Conservation (phyloP, 768 basidiomycete genomes). For the Coprinellus micaceus region DNA sequence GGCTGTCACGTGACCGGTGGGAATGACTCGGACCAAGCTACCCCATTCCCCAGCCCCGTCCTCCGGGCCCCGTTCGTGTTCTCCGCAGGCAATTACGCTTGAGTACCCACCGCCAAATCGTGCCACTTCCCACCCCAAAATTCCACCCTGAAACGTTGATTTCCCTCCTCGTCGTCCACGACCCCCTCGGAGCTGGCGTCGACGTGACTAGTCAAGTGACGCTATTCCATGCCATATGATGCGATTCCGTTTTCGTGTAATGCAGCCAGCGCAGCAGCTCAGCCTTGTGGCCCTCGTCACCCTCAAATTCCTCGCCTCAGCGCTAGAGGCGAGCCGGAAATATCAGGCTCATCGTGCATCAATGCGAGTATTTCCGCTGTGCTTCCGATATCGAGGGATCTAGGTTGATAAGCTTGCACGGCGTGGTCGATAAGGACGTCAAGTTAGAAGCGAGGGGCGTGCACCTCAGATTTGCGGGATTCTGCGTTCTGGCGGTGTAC, state of each 20-base stretch:
- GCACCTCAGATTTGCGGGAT: neutral
- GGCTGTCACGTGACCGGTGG: slow-evolving; percentile 5
- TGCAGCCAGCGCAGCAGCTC: neutral
- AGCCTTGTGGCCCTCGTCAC: too few relatives aligned
- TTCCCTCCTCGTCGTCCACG: neutral
- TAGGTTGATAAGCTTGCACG: neutral
- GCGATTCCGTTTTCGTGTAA: neutral
- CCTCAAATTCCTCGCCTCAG: neutral
- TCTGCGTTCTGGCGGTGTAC: neutral
- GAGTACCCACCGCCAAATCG: neutral
- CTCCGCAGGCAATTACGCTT: neutral
- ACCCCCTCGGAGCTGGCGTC: neutral
- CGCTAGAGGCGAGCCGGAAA: neutral
- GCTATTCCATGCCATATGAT: too few relatives aligned
- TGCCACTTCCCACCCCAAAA: neutral
- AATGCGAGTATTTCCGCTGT: neutral
- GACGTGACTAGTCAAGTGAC: too few relatives aligned
- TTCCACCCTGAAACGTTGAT: neutral
- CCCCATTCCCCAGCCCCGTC: neutral
- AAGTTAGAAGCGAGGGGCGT: too few relatives aligned
- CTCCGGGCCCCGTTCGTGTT: too few relatives aligned
- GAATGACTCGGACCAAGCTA: neutral
- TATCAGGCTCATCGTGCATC: neutral
- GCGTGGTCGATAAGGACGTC: neutral
- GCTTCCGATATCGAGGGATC: neutral